Conservation (phyloP, 2,329 filamentous ascomycete genomes). For the Camptophora hylomeconis region DNA sequence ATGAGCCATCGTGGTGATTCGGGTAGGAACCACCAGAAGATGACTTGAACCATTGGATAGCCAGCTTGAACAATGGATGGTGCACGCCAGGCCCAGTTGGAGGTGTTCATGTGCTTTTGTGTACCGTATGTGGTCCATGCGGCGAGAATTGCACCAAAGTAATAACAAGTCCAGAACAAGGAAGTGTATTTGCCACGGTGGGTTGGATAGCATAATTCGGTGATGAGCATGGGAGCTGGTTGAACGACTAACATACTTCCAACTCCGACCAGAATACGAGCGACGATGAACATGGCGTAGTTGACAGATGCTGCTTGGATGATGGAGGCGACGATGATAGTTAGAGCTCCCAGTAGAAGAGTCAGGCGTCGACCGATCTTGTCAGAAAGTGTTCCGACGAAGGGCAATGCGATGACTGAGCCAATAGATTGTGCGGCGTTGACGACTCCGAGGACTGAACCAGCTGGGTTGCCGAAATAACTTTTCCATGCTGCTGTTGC, state of each 20-base stretch:
- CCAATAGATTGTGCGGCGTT: slow-evolving; percentile 9
- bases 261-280: slow-evolving; percentile 20
- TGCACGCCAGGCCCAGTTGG: slow-evolving; percentile 18
- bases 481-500: slow-evolving; percentile 28
- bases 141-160: slow-evolving; percentile 19
- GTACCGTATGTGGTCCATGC: slow-evolving; percentile 21
- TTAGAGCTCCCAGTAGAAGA: slow-evolving; percentile 5
- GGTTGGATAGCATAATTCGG: slow-evolving; percentile 18
- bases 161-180: slow-evolving; percentile 14
- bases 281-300: slow-evolving; percentile 19
- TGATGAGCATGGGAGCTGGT: slow-evolving; percentile 17
- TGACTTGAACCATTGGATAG: slow-evolving; percentile 10
- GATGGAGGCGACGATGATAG: slow-evolving; percentile 5
- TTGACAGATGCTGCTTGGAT: slow-evolving; percentile 20
- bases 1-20: slow-evolving; percentile 19
- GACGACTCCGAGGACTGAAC: slow-evolving; percentile 5
- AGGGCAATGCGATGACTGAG: slow-evolving; percentile 4
- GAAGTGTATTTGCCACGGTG: slow-evolving; percentile 14
- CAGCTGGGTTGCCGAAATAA: slow-evolving; percentile 18
- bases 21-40: slow-evolving; percentile 15
- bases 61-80: slow-evolving; percentile 17
- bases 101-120: slow-evolving; percentile 14
- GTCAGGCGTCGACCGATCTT: slow-evolving; percentile 7
- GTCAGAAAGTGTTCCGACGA: slow-evolving; percentile 6
- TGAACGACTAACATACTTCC: slow-evolving; percentile 20